Base-by-base conservation (phyloP, 352 stramenopile species). In the Phytopythium vexans region DNA sequence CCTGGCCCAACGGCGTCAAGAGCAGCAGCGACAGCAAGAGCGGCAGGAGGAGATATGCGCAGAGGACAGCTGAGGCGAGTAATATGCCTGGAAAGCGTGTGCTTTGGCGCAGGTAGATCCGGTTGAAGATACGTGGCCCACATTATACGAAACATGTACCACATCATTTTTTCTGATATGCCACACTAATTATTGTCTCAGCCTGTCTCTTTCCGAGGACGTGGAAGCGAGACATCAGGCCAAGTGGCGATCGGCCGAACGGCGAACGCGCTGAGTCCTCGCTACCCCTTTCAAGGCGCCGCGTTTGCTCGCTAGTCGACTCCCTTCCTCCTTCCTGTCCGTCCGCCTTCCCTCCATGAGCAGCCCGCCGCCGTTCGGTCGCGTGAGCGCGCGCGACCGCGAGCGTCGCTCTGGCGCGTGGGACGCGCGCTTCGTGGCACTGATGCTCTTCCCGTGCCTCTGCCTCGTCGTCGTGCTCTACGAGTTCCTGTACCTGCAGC, bases 391-490 rank as follows among this genome's bases (percentile, higher is more conserved):
- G 52, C 62, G 68, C 37, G 68, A 67, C 45, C 70, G 74, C 34
- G 55, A 70, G 14, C 74, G 70, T 16, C 58, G 68, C 50, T 66
- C 60, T 37, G 60, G 58, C 36, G 64, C 66, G 2, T 86, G 67
- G 74, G 64, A 87, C 58, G 47, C 81, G 52, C 76, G 77, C 45
- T 73, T 86, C 50, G 69, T 57, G 31, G 54, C 87, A 12, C 66
- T 91, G 62, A 82, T 92, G 66, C 52, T 88, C 35, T 80, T 92
- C 52, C 82, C 78, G 14, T 38, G 77, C 44, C 66, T 86, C 39
- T 89, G 78, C 61, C 72, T 92, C 49, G 55, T 88, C 35, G 70
- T 89, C 49, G 74, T 92, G 48, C 70, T 88, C 56, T 89, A 92
- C 58, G 82, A 92, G 58, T 84, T 92, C 49, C 69, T 88, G 33